Evolutionary conservation across 345 rosid genomes (phyloP), one percentile per base, ranked within the genome.

Genomic region (Populus euphratica): DNA sequence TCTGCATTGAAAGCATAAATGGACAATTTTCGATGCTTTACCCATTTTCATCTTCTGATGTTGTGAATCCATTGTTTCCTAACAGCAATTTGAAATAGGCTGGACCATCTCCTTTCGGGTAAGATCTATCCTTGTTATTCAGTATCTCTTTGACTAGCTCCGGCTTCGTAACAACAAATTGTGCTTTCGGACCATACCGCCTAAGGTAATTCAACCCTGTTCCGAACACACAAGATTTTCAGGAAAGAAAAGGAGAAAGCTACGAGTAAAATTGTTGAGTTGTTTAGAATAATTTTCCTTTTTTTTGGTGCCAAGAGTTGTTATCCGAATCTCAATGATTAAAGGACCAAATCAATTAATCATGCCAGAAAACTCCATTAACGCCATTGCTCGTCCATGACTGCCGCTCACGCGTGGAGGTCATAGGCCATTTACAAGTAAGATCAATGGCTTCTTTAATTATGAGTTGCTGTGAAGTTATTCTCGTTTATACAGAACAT

Each of bases 1-100:
- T 88, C 86, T 5, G 83, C 83, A 84, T 85, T 87, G 76, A 89
- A 89, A 29, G 87, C 86, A 54, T 81, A 79, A 71, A 86, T 86
- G 44, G 89, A 85, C 65, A 86, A 66, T 82, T 84, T 89, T 20
- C 88, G 84, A 12, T 47, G 64, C 69, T 52, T 85, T 4, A 1
- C 31, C 88, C 92, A 86, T 86, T 89, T 13, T 80, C 82, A 11
- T 88, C 87, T 68, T 50, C 43, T 0, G 85, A 33, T 1, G 81
- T 20, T 50, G 75, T 78, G 1, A 86, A 75, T 17, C 89, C 91
- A 23, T 38, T 38, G 41, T 88, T 81, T 0, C 92, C 89, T 6
- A 84, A 12, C 11, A 85, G 65, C 72, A 61, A 78, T 41, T 77
- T 77, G 3, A 47, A 0, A 68, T 72, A 79, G 21, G 52, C 52